Evolutionary conservation across 345 rosid species (phyloP).

Genomic region (Hibiscus syriacus): DNA sequence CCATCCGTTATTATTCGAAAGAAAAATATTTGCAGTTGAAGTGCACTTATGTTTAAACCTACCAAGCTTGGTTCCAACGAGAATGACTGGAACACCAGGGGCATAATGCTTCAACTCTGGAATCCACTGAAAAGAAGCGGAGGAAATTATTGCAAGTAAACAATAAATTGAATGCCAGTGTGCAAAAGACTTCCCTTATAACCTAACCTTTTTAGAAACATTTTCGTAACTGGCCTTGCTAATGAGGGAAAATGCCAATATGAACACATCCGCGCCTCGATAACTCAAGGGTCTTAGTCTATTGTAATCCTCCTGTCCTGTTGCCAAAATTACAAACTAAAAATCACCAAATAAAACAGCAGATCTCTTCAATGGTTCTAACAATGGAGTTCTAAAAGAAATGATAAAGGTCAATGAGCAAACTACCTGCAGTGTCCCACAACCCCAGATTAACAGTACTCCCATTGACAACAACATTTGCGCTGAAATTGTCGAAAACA

Average conservation of each 20-base stretch:
- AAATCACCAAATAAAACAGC: not conserved
- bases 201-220: constrained; percentile 74
- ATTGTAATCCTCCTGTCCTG: constrained; percentile 96
- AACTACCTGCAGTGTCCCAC: constrained; percentile 95
- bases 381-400: not conserved
- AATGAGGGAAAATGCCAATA: constrained; percentile 92
- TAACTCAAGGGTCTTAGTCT: constrained; percentile 84
- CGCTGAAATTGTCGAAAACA: too few species aligned
- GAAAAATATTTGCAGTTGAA: too few species aligned
- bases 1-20: too few species aligned
- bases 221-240: constrained; percentile 99
- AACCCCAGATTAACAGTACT: too few species aligned
- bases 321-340: constrained; percentile 13
- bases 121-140: constrained; percentile 67
- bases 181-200: not conserved
- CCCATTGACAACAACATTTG: too few species aligned
- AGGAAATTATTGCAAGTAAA: constrained; percentile 9
- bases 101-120: too few species aligned
- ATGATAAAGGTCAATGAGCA: not conserved
- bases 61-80: constrained; percentile 98
- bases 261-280: constrained; percentile 97
- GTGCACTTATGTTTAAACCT: too few species aligned
- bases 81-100: constrained; percentile 86
- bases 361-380: not conserved
- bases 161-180: not conserved